Base-by-base conservation (phyloP, 2,329 filamentous ascomycete genomes). In the Aspergillus sp. region DNA sequence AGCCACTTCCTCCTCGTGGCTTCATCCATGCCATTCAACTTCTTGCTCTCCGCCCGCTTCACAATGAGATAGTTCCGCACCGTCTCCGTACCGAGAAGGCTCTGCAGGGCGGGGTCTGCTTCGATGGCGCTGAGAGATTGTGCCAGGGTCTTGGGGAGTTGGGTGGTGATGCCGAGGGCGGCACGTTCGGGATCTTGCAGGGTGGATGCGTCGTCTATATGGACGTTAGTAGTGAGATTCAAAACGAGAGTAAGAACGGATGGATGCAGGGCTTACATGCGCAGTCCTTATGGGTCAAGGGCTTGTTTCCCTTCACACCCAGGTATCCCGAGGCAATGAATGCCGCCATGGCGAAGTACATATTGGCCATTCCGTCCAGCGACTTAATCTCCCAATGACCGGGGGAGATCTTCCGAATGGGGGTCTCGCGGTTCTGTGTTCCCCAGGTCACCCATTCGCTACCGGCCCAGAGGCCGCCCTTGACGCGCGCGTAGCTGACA, bases 371-470 rank as follows among this genome's bases (percentile, higher is more conserved):
- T 0, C 87, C 88, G 58, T 94, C 88, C n/a, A 91, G 59, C 46
- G 78, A 80, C 59, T 88, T 84, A 26, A 94, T 56, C 66, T 94
- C 88, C 84, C 86, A 94, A 58, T 88, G 83, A 19, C 79, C 81
- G 2, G 64, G 69, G 3, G 71, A 70, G 42, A 88, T 77, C 61
- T 84, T 82, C 8, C 87, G 78, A 7, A 94, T 71, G 0, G 87
- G 83, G 4, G 80, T 74, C 69, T 91, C 86, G 12, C 85, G 80
- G 63, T 93, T 93, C 66, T 93, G 82, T 4, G 81, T 85, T 8
- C 88, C 88, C 87, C 86, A 94, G 0, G 83, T 71, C 0, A 90
- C 78, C 82, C 83, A 90, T 5, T 81, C 78, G 0, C 86, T 86
- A n/a, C 86, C 86, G 0, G 85, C 78, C 87, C 86, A 93, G 48